These are phyloP conservation scores for Fraxinus velutina DNA, from an alignment of 305 asterid species.

Conservation along the genomic window DNA sequence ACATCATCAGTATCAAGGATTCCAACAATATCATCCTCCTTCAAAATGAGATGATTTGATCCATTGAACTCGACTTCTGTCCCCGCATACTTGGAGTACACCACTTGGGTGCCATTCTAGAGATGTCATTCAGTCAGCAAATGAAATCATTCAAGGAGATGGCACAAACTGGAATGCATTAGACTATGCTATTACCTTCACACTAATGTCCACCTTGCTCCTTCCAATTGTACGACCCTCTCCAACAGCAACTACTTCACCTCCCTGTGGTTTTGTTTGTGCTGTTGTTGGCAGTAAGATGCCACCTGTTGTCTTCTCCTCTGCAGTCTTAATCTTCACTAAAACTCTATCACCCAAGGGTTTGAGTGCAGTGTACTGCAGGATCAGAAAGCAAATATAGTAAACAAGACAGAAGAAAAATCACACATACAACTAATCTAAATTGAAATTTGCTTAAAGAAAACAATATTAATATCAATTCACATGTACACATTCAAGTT, in stretches of 20 bases:
- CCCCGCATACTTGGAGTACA: slow-evolving; percentile 92
- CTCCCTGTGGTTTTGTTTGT: slow-evolving; percentile 50
- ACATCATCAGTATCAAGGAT: slow-evolving; percentile 76
- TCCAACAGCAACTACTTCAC: slow-evolving; percentile 90
- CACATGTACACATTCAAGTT: neutral
- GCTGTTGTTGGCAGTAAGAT: slow-evolving; percentile 58
- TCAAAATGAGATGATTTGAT: slow-evolving; percentile 67
- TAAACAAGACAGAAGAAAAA: neutral
- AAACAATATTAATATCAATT: neutral
- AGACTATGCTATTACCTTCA: slow-evolving; percentile 47
- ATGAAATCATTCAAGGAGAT: neutral
- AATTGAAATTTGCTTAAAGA: neutral
- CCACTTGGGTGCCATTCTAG: slow-evolving; percentile 74
- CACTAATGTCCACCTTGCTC: slow-evolving; percentile 57
- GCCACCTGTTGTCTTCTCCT: slow-evolving; percentile 84
- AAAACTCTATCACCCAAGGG: slow-evolving; percentile 91
- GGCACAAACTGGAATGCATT: neutral
- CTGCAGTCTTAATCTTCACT: slow-evolving; percentile 66
- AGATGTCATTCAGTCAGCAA: slow-evolving; percentile 3
- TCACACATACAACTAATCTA: neutral
- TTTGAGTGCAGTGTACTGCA: slow-evolving; percentile 83
- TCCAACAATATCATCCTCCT: slow-evolving; percentile 92
- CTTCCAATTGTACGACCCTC: slow-evolving; percentile 84
- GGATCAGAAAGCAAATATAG: neutral
- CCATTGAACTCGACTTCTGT: slow-evolving; percentile 90